Base-by-base conservation (phyloP, 306 rosid genomes). In the Castanea mollissima region DNA sequence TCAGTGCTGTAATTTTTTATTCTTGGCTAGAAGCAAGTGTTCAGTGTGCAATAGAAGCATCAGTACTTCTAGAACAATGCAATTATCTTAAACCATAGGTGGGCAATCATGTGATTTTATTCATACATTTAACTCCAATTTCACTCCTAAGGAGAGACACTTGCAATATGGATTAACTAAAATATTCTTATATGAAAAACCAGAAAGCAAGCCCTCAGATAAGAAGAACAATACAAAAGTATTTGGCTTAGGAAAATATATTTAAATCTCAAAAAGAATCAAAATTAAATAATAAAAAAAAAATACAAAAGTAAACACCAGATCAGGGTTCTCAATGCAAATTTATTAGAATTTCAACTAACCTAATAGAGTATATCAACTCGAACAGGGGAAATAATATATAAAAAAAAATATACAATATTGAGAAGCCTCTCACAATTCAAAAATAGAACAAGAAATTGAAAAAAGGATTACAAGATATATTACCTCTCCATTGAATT, bases 361-460 rank as follows among this genome's bases (percentile, higher is more conserved):
- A 76, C 74, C 94, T 82, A 79, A 73, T 80, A 76, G 69, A 84
- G 84, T 69, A 80, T 75, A 80, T 46, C 64, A 73, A 63, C 68
- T 74, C 82, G 74, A 78, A 74, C 27, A 72, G 51, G 56, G 76
- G 71, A 52, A 70, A 56, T 71, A 62, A 69, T 62, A 77, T 46
- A 76, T 76, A 85, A 69, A 58, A n/a, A n/a, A 76, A 86, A 85
- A 94, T 90, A 89, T 90, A 91, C 97, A 89, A 83, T 78, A 85
- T 82, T 74, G 83, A 69, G 84, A 85, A 87, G 82, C 81, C 82
- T 91, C 88, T 82, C 81, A 82, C 76, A 78, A 70, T 74, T 84
- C 85, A 84, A 82, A 80, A 82, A 84, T 63, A 74, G 46, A 75
- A 75, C 16, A 84, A 75, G 75, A 87, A 85, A 90, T 76, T 57